Conservation (phyloP, 805 yeast species). For the Sporopachydermia quercuum region DNA sequence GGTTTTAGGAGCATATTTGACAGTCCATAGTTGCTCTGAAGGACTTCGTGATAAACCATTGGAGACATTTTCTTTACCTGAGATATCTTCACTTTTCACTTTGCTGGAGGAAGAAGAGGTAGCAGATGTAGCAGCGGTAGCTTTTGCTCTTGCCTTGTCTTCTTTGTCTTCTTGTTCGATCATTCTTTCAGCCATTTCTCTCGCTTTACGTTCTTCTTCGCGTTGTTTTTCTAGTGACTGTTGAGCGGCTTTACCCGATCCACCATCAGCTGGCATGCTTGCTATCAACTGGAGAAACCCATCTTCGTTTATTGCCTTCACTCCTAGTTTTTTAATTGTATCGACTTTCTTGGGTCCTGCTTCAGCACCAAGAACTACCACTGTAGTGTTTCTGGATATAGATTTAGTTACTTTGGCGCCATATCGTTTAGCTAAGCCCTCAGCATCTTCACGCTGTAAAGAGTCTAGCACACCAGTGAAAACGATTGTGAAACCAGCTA, state of each 20-base stretch:
- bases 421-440: slow-evolving; percentile 61
- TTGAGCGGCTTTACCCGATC: slow-evolving; percentile 65
- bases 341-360: slow-evolving; percentile 94
- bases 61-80: not conserved
- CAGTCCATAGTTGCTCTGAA: slow-evolving; percentile 77
- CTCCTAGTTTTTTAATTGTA: slow-evolving; percentile 54
- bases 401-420: slow-evolving; percentile 88
- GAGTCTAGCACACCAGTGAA: slow-evolving; percentile 84
- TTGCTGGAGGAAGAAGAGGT: not conserved
- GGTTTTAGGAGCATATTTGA: slow-evolving; percentile 74
- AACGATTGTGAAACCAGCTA: slow-evolving; percentile 79
- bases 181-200: slow-evolving; percentile 35
- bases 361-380: slow-evolving; percentile 86
- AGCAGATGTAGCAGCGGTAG: slow-evolving; percentile 4
- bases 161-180: slow-evolving; percentile 29
- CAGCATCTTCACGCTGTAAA: slow-evolving; percentile 62
- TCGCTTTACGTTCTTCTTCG: slow-evolving; percentile 45
- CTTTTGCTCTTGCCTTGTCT: slow-evolving; percentile 17
- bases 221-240: slow-evolving; percentile 56
- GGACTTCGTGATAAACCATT: not conserved
- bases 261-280: slow-evolving; percentile 87
- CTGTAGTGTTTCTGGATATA: slow-evolving; percentile 69
- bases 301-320: slow-evolving; percentile 75
- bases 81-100: not conserved
- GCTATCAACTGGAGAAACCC: slow-evolving; percentile 65